Percentiles rank a stretch among this genome's conserved stretches.
These are phyloP conservation scores for Chlamydomonas urium DNA, from an alignment of 139 green algal species.

Conservation along the genomic window DNA sequence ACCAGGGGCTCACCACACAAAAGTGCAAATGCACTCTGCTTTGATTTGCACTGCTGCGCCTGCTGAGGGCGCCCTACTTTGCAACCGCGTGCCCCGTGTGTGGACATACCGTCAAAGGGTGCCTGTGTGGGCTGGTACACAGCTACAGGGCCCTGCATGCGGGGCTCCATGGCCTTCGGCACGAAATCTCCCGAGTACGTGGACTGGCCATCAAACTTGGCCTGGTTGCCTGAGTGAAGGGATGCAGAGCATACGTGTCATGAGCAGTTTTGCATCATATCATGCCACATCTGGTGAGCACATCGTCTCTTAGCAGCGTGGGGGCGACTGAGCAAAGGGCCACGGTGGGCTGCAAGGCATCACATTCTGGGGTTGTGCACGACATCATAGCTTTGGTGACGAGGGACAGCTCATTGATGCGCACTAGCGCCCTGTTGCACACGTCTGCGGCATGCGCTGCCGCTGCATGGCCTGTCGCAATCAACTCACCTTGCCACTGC, in stretches of 20 bases:
- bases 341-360: background rate
- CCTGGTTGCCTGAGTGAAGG: background rate
- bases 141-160: background rate
- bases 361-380: too few relatives aligned
- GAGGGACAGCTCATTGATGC: background rate
- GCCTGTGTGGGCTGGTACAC: background rate
- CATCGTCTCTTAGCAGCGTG: background rate
- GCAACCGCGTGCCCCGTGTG: background rate
- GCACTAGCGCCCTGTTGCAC: background rate
- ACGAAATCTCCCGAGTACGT: slow-evolving; percentile 2
- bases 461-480: background rate
- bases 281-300: background rate
- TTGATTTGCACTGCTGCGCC: background rate
- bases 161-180: background rate
- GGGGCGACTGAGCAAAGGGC: background rate
- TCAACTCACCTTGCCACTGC: slow-evolving; percentile 1
- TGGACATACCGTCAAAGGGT: slow-evolving; percentile 7
- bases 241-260: background rate
- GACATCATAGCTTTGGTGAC: background rate
- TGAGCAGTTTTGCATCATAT: background rate
- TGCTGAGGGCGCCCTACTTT: background rate
- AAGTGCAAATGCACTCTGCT: background rate
- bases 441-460: background rate
- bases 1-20: background rate
- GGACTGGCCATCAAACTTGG: slow-evolving; percentile 5